A percentile compares a stretch with the other conserved stretches of the same genome.
Evolutionary conservation across 768 basidiomycete species (phyloP).

Genomic region (Jaapia argillacea): DNA sequence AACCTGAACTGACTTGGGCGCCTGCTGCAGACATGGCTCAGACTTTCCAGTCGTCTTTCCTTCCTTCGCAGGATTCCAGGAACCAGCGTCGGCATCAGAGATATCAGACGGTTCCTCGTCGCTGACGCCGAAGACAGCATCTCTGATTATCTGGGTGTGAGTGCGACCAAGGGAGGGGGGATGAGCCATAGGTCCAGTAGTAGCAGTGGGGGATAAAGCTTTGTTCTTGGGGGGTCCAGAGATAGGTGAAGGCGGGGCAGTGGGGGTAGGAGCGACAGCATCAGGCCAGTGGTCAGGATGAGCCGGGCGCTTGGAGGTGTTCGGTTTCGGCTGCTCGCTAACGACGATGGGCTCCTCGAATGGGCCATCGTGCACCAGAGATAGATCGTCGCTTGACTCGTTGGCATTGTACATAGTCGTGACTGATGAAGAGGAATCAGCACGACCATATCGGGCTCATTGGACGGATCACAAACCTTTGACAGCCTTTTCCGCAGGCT

Average conservation of each 20-base stretch:
- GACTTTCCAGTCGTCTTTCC: too few species aligned
- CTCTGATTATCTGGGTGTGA: conserved; percentile 10
- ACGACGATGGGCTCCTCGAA: too few species aligned
- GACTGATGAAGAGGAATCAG: too few species aligned
- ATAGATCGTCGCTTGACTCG: conserved; percentile 15
- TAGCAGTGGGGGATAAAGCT: background rate
- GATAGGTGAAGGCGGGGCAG: background rate
- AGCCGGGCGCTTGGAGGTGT: too few species aligned
- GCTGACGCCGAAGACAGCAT: conserved; percentile 12
- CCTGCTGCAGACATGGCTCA: too few species aligned
- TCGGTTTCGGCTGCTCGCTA: too few species aligned
- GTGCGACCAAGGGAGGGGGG: conserved; percentile 9
- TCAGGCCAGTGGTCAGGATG: background rate
- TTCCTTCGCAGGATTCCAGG: too few species aligned
- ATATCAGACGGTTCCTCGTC: conserved; percentile 17
- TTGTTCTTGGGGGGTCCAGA: background rate
- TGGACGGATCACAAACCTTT: too few species aligned
- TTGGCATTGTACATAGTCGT: conserved; percentile 11
- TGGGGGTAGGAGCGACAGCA: conserved; percentile 2
- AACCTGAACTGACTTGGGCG: too few species aligned
- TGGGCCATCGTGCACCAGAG: too few species aligned
- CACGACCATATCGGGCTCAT: too few species aligned
- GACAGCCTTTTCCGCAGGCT: too few species aligned
- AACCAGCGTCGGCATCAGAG: conserved; percentile 6
- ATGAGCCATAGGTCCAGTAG: background rate